Conservation (phyloP, 163 green algal species). For the Scenedesmus sp. region DNA sequence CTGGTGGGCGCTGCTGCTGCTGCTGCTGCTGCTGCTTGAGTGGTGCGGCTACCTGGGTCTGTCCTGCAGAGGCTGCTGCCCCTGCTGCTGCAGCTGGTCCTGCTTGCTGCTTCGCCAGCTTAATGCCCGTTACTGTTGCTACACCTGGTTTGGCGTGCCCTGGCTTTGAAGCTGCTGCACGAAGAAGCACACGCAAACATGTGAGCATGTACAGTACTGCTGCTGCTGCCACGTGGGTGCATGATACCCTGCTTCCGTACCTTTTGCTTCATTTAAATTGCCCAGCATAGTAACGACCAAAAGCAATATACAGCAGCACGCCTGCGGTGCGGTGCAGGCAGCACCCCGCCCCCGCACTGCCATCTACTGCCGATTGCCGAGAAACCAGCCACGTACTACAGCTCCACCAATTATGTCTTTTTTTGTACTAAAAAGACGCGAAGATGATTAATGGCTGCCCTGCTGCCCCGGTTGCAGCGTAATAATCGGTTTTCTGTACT, state of each 20-base stretch:
- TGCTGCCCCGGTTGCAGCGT: no score
- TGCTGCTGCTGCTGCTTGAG: conserved; percentile 14
- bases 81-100: neutral
- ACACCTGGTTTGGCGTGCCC: neutral
- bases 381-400: neutral
- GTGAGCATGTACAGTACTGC: neutral
- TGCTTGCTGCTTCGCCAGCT: neutral
- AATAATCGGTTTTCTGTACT: no score
- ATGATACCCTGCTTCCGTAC: neutral
- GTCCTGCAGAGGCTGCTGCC: neutral
- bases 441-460: no score
- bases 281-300: neutral
- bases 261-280: neutral
- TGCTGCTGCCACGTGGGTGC: neutral
- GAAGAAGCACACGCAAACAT: neutral
- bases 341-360: neutral
- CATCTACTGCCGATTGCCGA: neutral
- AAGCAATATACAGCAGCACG: neutral
- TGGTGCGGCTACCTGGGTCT: neutral
- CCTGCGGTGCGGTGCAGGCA: neutral
- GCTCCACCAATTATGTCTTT: no score
- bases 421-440: no score
- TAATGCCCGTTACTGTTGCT: neutral
- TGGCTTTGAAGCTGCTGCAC: neutral
- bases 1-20: neutral